Conservation (phyloP, 2,329 filamentous ascomycete genomes). For the Monosporascus ibericus region DNA sequence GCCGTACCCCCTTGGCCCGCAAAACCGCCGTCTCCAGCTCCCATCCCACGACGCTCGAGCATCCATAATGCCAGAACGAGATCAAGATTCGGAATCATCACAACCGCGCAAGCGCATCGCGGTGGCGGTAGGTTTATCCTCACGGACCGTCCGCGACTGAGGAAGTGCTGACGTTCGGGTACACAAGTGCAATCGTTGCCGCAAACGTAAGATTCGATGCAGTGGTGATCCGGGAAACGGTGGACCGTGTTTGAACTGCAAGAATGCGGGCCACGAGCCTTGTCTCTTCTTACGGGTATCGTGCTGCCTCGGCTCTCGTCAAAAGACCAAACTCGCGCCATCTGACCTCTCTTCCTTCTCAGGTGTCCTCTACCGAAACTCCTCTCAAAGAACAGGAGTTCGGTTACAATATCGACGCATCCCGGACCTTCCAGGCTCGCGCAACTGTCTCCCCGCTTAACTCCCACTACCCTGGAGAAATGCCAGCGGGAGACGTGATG, state of each 20-base stretch:
- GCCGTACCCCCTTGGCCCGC: slow-evolving; percentile 29
- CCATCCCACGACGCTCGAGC: slow-evolving; percentile 30
- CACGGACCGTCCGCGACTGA: neutral
- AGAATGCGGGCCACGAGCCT: slow-evolving; percentile 59
- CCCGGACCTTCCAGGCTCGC: slow-evolving; percentile 27
- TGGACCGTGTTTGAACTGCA: slow-evolving; percentile 78
- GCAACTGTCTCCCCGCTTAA: slow-evolving; percentile 21
- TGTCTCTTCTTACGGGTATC: slow-evolving; percentile 79
- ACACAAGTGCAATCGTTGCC: slow-evolving; percentile 74
- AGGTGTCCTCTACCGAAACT: slow-evolving; percentile 34
- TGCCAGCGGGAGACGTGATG: slow-evolving; percentile 26
- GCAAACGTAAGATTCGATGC: slow-evolving; percentile 91
- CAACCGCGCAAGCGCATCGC: slow-evolving; percentile 52
- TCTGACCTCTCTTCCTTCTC: slow-evolving; percentile 9
- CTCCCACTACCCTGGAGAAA: slow-evolving; percentile 28
- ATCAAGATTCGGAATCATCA: slow-evolving; percentile 34
- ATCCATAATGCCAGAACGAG: slow-evolving; percentile 35
- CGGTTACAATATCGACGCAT: slow-evolving; percentile 30
- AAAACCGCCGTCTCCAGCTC: slow-evolving; percentile 32
- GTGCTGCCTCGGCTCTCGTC: slow-evolving; percentile 4
- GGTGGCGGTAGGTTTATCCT: slow-evolving; percentile 45
- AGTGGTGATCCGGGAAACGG: slow-evolving; percentile 76
- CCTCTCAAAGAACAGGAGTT: slow-evolving; percentile 30
- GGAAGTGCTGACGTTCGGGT: slow-evolving; percentile 12
- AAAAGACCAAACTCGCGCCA: slow-evolving; percentile 4